Base-by-base conservation (phyloP, 371 early-diverging fungal species). In the Apophysomyces sp. region DNA sequence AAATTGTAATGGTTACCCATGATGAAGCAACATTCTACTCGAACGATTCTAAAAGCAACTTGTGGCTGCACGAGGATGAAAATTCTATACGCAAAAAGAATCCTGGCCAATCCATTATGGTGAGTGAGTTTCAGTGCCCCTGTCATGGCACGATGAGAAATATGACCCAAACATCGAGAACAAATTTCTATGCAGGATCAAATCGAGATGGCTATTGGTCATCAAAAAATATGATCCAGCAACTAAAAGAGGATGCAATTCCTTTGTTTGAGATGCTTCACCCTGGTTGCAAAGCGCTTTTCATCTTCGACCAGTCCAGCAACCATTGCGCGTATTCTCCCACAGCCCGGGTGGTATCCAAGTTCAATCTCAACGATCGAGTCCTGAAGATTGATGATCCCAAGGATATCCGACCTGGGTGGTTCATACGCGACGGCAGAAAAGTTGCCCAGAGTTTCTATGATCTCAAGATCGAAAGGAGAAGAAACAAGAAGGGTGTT, bases 11-110 rank as follows among this genome's bases (percentile, higher is more conserved):
- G 34, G 34, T 34, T 34, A 34, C 12, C 16, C 55, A 64, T 32
- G 65, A 64, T 44, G 59, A 64, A 28, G 26, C 34, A 15, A 64
- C 59, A 3, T 64, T 64, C 28, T 58, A 64, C 27, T 34, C 55
- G 9, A 64, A 64, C 27, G 65, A 58, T 28, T 36, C 54, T 5
- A 64, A 41, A 36, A 7, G 24, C 3, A 15, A 39, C 2, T 2
- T 64, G 3, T 64, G 65, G 65, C 24, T 64, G 3, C 13, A 13
- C 3, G n/a, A 58, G 4, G 58, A 27, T n/a, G 49, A 58, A 26
- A 62, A 56, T 21, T 4, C 44, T 29, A 3, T 62, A 51, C 7
- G 21, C 15, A 60, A 60, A 36, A 66, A 66, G 27, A 26, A 24
- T 9, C 58, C 57, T 40, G 62, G 58, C 3, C 5, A 29, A 13